These are phyloP conservation scores for Epichloe aotearoae DNA, from an alignment of 2,329 filamentous ascomycete species.

Conservation along the genomic window DNA sequence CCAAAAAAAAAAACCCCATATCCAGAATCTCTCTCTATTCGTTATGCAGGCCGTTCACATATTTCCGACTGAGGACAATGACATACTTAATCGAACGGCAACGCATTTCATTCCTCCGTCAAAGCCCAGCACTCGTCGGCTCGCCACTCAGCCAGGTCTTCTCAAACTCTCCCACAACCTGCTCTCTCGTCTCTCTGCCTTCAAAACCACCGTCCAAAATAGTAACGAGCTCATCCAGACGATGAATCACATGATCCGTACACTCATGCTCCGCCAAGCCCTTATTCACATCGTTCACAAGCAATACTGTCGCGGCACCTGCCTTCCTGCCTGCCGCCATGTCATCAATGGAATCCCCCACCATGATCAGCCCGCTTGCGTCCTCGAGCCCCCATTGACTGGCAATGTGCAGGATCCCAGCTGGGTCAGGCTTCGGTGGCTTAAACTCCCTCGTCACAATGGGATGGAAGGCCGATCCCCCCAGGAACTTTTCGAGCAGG, in stretches of 20 bases:
- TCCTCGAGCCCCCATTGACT: slow-evolving; percentile 52
- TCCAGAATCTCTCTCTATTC: not conserved
- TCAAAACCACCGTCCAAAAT: slow-evolving; percentile 65
- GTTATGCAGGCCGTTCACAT: not conserved
- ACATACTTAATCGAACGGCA: not conserved
- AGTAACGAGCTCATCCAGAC: slow-evolving; percentile 62
- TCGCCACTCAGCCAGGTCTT: not conserved
- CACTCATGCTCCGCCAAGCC: slow-evolving; percentile 57
- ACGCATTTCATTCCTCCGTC: not conserved
- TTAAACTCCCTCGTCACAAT: slow-evolving; percentile 74
- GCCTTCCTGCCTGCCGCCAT: slow-evolving; percentile 77
- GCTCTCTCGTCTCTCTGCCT: slow-evolving; percentile 25
- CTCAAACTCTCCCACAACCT: not conserved
- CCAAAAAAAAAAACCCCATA: not conserved
- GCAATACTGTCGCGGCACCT: slow-evolving; percentile 79
- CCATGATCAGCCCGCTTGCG: slow-evolving; percentile 45
- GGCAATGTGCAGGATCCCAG: slow-evolving; percentile 78
- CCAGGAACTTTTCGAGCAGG: slow-evolving; percentile 62
- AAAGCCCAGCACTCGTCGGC: slow-evolving; percentile 4
- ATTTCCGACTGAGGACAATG: too few species aligned
- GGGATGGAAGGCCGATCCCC: slow-evolving; percentile 52
- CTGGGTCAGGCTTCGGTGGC: slow-evolving; percentile 78
- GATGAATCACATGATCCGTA: slow-evolving; percentile 60
- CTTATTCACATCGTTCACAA: slow-evolving; percentile 70
- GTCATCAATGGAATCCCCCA: slow-evolving; percentile 78